These are phyloP conservation scores for Didymella sp. DNA, from an alignment of 2,329 filamentous ascomycete species.

Conservation along the genomic window DNA sequence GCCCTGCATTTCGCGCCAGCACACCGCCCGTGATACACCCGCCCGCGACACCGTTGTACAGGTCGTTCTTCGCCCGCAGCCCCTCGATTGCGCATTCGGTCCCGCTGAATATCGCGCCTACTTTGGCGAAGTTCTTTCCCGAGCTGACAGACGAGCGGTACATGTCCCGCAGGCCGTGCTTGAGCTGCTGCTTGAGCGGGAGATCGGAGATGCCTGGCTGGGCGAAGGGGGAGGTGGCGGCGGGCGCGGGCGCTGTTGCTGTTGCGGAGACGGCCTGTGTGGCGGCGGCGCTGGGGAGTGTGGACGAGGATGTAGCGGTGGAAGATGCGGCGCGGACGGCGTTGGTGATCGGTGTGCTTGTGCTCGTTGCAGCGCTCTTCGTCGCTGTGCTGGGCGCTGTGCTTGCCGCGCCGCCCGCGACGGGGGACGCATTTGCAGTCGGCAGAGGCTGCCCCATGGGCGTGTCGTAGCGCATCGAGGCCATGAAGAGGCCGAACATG, in stretches of 20 bases:
- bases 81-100: constrained; percentile 97
- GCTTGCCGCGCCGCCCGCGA: constrained; percentile 38
- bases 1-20: constrained; percentile 83
- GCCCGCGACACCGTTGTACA: constrained; percentile 84
- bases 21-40: constrained; percentile 93
- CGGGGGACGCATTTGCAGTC: constrained; percentile 32
- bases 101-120: constrained; percentile 88
- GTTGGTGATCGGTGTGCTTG: constrained; percentile 38
- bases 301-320: constrained; percentile 53
- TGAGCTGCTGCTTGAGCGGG: constrained; percentile 83
- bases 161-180: constrained; percentile 92
- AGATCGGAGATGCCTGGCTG: constrained; percentile 63
- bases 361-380: constrained; percentile 44
- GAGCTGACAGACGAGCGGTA: constrained; percentile 79
- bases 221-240: constrained; percentile 48
- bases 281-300: constrained; percentile 33
- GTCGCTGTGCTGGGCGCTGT: background rate
- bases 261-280: constrained; percentile 57
- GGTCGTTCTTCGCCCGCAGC: constrained; percentile 88
- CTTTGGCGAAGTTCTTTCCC: constrained; percentile 92
- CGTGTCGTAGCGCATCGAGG: constrained; percentile 98
- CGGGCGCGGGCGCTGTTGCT: constrained; percentile 31
- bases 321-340: constrained; percentile 45
- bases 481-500: constrained; percentile 97
- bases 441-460: constrained; percentile 64